Conservation (phyloP, 2,329 filamentous ascomycete genomes). For the Sarocladium brachiariae region DNA sequence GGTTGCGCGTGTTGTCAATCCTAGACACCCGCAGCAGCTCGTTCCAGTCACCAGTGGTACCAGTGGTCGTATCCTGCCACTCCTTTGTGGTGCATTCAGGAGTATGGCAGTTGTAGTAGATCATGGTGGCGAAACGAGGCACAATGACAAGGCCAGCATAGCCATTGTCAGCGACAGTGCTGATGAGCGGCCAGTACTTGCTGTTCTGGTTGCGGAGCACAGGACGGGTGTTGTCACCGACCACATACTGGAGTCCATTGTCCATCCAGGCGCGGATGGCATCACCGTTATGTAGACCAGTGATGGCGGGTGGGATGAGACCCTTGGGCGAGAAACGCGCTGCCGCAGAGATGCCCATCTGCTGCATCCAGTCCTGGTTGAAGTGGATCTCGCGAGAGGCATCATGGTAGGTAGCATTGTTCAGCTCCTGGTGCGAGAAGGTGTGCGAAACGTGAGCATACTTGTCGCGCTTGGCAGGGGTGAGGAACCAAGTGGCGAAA, state of each 20-base stretch:
- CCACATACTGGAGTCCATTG: conserved; percentile 51
- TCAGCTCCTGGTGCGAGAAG: conserved; percentile 51
- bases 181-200: conserved; percentile 48
- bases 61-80: conserved; percentile 53
- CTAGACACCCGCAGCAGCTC: conserved; percentile 44
- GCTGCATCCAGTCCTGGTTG: conserved; percentile 52
- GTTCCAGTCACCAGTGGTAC: conserved; percentile 41
- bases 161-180: conserved; percentile 43
- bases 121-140: conserved; percentile 54
- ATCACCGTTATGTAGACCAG: conserved; percentile 58
- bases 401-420: conserved; percentile 54
- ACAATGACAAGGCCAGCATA: conserved; percentile 49
- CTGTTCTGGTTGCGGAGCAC: conserved; percentile 44
- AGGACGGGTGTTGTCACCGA: conserved; percentile 57
- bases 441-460: conserved; percentile 57
- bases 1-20: conserved; percentile 46
- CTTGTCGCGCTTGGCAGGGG: conserved; percentile 37
- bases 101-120: conserved; percentile 59
- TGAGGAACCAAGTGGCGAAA: conserved; percentile 48
- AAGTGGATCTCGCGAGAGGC: conserved; percentile 50
- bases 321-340: conserved; percentile 43
- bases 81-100: conserved; percentile 49
- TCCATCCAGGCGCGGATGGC: conserved; percentile 52
- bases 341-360: conserved; percentile 41
- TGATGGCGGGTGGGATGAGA: conserved; percentile 57